Base-by-base conservation (phyloP, 108 stramenopile genomes). In the Nitzschia sp. region DNA sequence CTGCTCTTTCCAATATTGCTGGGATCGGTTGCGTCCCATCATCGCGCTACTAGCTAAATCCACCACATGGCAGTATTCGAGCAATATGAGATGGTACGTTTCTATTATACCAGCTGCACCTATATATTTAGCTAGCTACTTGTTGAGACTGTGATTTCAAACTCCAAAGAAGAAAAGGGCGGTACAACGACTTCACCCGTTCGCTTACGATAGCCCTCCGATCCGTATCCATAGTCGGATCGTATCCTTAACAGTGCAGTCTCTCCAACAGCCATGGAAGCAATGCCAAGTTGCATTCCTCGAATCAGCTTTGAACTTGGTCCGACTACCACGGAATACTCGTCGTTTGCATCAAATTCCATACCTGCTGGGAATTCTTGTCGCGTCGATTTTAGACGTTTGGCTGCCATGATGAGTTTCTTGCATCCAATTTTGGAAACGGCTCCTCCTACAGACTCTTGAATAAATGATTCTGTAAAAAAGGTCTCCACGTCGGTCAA, bases 371-470 rank as follows among this genome's bases (percentile, higher is more conserved):
- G 54, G 66, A 59, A 72, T 27, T 81, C 85, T 11, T 35, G 46
- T 4, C 55, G 63, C 19, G 64, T 56, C 25, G 63, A 82, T 24
- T 19, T 18, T 11, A 89, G 56, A 23, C 84, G 60, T 19, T 74
- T 75, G 30, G 78, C 65, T 1, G 88, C 88, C 88, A 89, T 86
- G 69, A 85, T 32, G 0, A 84, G 48, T 59, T 89, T 89, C 49
- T 89, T 89, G 54, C 80, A 78, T 66, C 81, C 70, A 30, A 89
- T 86, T 53, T 80, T 86, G 46, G 70, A 9, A 13, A 6, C 13
- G 38, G 38, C 38, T 42, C 13, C 13, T 13, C 6, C 74, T 0
- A 31, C 29, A 28, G 82, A 48, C 11, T 68, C 30, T 5, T 69
- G 27, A 24, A 84, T 79, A 72, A 60, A 84, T 21, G 64, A 70